A percentile compares a stretch with the other conserved stretches of the same genome.
Conservation (phyloP, 768 basidiomycete genomes). For the Suillus clintonianus region DNA sequence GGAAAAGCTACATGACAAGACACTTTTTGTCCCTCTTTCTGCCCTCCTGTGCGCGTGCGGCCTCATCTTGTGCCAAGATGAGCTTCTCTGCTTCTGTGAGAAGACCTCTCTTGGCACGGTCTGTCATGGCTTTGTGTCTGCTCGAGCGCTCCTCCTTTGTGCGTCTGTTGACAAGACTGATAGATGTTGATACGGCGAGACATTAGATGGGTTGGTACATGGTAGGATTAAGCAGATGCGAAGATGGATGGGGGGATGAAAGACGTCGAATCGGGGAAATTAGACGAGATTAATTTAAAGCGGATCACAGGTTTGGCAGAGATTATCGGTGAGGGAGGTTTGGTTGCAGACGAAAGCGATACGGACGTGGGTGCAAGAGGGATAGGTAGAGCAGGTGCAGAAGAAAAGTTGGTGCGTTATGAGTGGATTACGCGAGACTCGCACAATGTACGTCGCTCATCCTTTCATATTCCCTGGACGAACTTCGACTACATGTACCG, state of each 20-base stretch:
- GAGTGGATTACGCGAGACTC: too few relatives aligned
- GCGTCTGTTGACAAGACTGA: constrained; percentile 45
- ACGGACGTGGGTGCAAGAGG: constrained; percentile 18
- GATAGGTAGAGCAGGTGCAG: constrained; percentile 16
- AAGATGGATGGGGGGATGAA: constrained; percentile 71
- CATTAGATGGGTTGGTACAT: not conserved
- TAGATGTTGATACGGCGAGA: constrained; percentile 20
- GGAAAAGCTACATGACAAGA: not conserved
- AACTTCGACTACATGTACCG: too few relatives aligned
- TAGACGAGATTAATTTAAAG: not conserved
- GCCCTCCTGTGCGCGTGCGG: not conserved
- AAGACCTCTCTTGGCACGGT: not conserved
- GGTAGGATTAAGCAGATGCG: constrained; percentile 53
- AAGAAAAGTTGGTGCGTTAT: constrained; percentile 59
- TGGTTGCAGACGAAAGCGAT: constrained; percentile 35
- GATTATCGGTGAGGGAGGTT: constrained; percentile 19
- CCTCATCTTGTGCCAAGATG: not conserved
- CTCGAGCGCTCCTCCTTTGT: constrained; percentile 77
- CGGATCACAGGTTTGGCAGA: not conserved
- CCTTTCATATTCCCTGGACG: too few relatives aligned
- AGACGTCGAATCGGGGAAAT: constrained; percentile 37
- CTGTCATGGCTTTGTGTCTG: constrained; percentile 36
- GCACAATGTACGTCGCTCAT: too few relatives aligned
- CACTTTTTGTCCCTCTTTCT: constrained; percentile 13
- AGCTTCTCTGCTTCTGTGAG: constrained; percentile 4